Evolutionary conservation across 495 filamentous ascomycete species (phyloP).

Genomic region (Talaromyces proteolyticus): DNA sequence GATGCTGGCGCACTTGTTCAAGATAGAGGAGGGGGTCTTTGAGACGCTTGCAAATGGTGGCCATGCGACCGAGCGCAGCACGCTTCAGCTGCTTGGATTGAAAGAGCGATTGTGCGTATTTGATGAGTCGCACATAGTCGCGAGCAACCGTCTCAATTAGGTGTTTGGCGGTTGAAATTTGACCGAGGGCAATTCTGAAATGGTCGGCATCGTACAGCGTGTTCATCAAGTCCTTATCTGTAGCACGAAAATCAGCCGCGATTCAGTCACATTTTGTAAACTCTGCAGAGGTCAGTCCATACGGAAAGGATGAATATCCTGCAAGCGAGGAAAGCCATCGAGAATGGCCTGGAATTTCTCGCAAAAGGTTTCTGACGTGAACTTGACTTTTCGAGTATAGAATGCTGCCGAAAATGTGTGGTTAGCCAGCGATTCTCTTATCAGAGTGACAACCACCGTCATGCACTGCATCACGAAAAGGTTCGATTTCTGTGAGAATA

Average conservation of each 20-base stretch:
- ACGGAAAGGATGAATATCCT: conserved; percentile 97
- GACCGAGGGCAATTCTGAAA: conserved; percentile 92
- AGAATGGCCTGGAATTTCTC: conserved; percentile 89
- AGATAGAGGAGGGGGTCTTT: conserved; percentile 94
- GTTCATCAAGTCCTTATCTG: conserved; percentile 74
- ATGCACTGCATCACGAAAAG: background rate
- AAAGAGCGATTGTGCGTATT: conserved; percentile 94
- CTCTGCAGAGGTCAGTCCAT: conserved; percentile 50
- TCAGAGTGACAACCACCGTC: background rate
- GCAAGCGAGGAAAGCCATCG: conserved; percentile 86
- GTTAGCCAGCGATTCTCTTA: conserved; percentile 1
- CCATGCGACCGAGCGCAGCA: conserved; percentile 89
- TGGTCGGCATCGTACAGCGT: conserved; percentile 96
- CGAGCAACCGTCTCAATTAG: conserved; percentile 92
- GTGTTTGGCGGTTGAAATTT: conserved; percentile 91
- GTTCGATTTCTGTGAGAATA: too few relatives aligned
- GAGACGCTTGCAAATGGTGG: conserved; percentile 85
- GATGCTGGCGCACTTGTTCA: conserved; percentile 96
- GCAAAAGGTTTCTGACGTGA: conserved; percentile 93
- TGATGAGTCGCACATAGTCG: conserved; percentile 89
- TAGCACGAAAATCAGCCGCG: background rate
- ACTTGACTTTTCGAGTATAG: conserved; percentile 98
- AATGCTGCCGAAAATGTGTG: conserved; percentile 61
- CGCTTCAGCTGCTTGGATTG: conserved; percentile 93
- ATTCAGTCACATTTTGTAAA: too few relatives aligned